Conservation (phyloP, 2,329 filamentous ascomycete species). For the Sarocladium brachiariae region DNA sequence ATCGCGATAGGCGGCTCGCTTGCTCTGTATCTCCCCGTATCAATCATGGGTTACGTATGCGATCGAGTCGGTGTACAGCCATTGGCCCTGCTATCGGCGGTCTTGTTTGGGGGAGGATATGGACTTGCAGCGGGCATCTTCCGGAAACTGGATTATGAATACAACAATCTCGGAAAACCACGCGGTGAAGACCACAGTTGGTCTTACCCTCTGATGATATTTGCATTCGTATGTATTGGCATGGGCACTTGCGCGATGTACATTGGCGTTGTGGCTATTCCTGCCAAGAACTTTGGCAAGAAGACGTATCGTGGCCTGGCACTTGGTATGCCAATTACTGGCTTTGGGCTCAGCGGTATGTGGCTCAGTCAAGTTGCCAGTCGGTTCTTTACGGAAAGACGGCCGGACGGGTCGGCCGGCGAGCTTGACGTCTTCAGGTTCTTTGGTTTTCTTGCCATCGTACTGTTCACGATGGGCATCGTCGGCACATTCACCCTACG, state of each 20-base stretch:
- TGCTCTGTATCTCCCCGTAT: constrained; percentile 86
- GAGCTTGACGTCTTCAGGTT: constrained; percentile 74
- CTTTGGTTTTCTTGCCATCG: constrained; percentile 74
- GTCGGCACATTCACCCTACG: constrained; percentile 67
- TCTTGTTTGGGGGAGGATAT: constrained; percentile 77
- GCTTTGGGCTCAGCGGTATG: constrained; percentile 90
- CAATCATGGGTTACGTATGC: constrained; percentile 82
- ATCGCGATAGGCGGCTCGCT: constrained; percentile 83
- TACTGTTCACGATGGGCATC: constrained; percentile 65
- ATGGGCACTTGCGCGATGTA: constrained; percentile 85
- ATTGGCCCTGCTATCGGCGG: constrained; percentile 63
- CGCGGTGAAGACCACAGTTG: constrained; percentile 35
- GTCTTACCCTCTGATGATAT: constrained; percentile 75
- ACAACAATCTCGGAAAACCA: constrained; percentile 24
- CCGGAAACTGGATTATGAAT: constrained; percentile 41
- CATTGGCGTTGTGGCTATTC: constrained; percentile 83
- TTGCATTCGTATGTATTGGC: constrained; percentile 78
- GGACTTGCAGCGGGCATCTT: constrained; percentile 77
- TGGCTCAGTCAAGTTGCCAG: constrained; percentile 89
- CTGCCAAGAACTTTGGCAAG: constrained; percentile 94
- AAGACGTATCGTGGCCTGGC: constrained; percentile 84
- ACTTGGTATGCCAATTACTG: constrained; percentile 82
- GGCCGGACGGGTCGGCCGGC: constrained; percentile 54
- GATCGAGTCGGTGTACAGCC: constrained; percentile 79
- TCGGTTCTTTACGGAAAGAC: constrained; percentile 64